These are phyloP conservation scores for Trypanosoma theileri DNA, from an alignment of 208 protist species.

Conservation along the genomic window DNA sequence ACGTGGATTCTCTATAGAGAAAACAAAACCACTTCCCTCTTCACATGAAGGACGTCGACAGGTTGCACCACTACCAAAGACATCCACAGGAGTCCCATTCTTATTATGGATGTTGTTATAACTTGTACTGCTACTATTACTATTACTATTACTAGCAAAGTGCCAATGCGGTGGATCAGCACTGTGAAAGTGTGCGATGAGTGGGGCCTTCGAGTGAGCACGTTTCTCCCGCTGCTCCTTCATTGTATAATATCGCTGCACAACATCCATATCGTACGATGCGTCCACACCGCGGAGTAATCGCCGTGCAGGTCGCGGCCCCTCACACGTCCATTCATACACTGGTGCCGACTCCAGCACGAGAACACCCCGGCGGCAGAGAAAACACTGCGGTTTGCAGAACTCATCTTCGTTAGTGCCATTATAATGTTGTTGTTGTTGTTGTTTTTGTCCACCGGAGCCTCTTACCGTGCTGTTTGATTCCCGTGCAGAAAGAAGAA, in stretches of 20 bases:
- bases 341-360: constrained; percentile 46
- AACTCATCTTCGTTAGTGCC: constrained; percentile 3
- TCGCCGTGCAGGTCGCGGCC: constrained; percentile 38
- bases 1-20: constrained; percentile 68
- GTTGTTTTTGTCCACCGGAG: not conserved
- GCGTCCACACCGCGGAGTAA: constrained; percentile 24
- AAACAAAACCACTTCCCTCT: constrained; percentile 66
- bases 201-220: constrained; percentile 35
- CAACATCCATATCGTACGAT: constrained; percentile 49
- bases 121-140: not conserved
- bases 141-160: not conserved
- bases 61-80: not conserved
- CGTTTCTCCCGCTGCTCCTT: constrained; percentile 50
- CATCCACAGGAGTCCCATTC: not conserved
- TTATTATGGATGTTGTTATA: not conserved
- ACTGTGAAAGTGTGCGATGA: constrained; percentile 52
- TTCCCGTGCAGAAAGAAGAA: constrained; percentile 22
- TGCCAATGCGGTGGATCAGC: constrained; percentile 4
- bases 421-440: not conserved
- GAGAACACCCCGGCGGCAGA: constrained; percentile 59
- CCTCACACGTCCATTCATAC: constrained; percentile 81
- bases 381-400: constrained; percentile 43
- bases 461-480: not conserved
- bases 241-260: constrained; percentile 77
- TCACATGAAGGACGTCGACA: constrained; percentile 40